Percentiles rank a stretch among this genome's conserved stretches.
Evolutionary conservation across 257 asterid species (phyloP).

Genomic region (Parsonsia alboflavescens): DNA sequence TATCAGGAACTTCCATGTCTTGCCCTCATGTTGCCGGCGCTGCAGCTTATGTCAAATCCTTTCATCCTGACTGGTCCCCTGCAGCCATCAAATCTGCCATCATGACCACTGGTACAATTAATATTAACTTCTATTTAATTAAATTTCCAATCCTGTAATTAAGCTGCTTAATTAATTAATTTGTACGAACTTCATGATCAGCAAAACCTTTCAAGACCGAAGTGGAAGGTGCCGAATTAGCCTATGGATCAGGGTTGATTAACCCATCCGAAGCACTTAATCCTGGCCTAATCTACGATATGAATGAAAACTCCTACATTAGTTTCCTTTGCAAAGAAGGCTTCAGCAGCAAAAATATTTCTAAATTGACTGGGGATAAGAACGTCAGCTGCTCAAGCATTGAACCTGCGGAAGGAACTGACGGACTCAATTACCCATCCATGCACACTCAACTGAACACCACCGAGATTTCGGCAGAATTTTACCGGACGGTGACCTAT

Average conservation of each 20-base stretch:
- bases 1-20: slow-evolving; percentile 89
- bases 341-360: slow-evolving; percentile 29
- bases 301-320: slow-evolving; percentile 32
- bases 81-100: slow-evolving; percentile 86
- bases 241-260: slow-evolving; percentile 60
- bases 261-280: slow-evolving; percentile 50
- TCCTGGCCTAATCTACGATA: slow-evolving; percentile 67
- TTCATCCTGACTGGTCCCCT: slow-evolving; percentile 68
- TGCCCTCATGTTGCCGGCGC: slow-evolving; percentile 77
- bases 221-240: slow-evolving; percentile 41
- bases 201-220: slow-evolving; percentile 44
- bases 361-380: slow-evolving; percentile 35
- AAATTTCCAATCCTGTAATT: too few species aligned
- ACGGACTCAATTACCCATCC: slow-evolving; percentile 70
- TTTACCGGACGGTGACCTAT: slow-evolving; percentile 48
- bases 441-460: slow-evolving; percentile 43
- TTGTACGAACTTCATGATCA: slow-evolving; percentile 18
- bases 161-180: too few species aligned
- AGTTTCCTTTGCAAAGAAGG: slow-evolving; percentile 62
- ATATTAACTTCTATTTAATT: too few species aligned
- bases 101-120: slow-evolving; percentile 67
- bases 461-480: slow-evolving; percentile 37
- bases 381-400: slow-evolving; percentile 36
- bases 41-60: slow-evolving; percentile 68
- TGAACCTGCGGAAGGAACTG: slow-evolving; percentile 39